Percentiles rank a stretch among this genome's conserved stretches.
These are phyloP conservation scores for Pseudisothecium myosuroides DNA, from an alignment of 225 moss, liverwort and hornwort genomes.

Conservation along the genomic window DNA sequence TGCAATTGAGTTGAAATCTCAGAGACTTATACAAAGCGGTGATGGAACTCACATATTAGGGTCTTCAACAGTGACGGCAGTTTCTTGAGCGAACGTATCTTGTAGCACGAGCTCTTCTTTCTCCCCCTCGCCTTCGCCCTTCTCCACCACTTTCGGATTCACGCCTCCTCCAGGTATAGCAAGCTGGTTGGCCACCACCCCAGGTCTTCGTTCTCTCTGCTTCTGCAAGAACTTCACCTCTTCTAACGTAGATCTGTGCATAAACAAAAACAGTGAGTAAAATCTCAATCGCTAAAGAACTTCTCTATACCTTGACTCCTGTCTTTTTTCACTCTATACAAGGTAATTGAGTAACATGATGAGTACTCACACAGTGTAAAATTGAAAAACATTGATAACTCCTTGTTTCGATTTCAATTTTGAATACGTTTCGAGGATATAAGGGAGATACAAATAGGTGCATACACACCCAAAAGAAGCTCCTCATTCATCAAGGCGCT, in stretches of 20 bases:
- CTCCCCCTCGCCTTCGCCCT: constrained; percentile 85
- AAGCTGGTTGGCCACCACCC: constrained; percentile 57
- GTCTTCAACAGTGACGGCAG: constrained; percentile 77
- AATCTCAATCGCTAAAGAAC: neutral
- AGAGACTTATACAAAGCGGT: neutral
- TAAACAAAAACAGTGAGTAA: neutral
- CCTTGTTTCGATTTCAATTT: neutral
- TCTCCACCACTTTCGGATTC: constrained; percentile 55
- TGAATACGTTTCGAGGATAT: neutral
- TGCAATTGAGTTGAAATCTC: neutral
- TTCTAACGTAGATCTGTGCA: constrained; percentile 73
- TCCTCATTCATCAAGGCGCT: neutral
- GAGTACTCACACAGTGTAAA: neutral
- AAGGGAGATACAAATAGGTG: neutral
- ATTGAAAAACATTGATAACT: neutral
- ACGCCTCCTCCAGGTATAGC: constrained; percentile 35
- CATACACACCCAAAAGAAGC: neutral
- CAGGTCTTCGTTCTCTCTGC: constrained; percentile 57
- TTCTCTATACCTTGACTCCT: neutral
- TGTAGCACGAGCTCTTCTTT: constrained; percentile 96
- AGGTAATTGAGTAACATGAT: neutral
- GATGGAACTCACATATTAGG: constrained; percentile 72
- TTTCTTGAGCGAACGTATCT: constrained; percentile 53
- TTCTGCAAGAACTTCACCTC: constrained; percentile 90
- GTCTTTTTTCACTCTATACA: neutral